phyloP scores from a whole-genome alignment of 176 grass and related monocot genomes.

The Oryza meridionalis region DNA sequence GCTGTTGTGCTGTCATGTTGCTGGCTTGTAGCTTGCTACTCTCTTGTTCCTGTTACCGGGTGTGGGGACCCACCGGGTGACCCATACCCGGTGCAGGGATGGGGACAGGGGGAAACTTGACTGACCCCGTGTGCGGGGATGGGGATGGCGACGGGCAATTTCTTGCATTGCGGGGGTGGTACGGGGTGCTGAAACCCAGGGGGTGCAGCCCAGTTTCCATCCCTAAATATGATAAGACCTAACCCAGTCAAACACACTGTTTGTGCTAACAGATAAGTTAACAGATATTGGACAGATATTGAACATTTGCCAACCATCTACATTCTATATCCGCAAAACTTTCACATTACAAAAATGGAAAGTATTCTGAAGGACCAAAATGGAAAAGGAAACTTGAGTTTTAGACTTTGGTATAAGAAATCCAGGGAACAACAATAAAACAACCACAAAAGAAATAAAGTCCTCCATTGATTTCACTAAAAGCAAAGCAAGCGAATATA shows the following conservation, averaged over 20 bases:
- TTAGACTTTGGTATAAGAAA: background rate
- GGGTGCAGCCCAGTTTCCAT: no score
- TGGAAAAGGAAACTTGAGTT: constrained; percentile 7
- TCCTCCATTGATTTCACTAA: background rate
- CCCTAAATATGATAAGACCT: background rate
- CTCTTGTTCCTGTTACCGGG: no score
- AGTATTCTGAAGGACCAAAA: constrained; percentile 16
- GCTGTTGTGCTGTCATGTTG: no score
- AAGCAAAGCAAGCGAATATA: background rate
- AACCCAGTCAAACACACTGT: background rate
- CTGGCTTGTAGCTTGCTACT: no score
- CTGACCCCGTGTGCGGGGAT: no score
- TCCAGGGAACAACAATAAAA: background rate
- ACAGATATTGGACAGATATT: background rate
- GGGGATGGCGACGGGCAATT: no score
- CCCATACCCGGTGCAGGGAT: no score
- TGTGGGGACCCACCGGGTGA: no score
- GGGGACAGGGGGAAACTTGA: no score
- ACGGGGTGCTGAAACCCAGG: no score
- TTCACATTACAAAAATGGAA: background rate
- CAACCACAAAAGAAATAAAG: background rate
- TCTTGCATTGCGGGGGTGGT: no score
- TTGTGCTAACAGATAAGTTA: background rate
- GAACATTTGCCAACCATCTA: background rate
- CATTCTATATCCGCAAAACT: background rate